phyloP scores from a whole-genome alignment of 306 rosid genomes.

The Myrica gale region DNA sequence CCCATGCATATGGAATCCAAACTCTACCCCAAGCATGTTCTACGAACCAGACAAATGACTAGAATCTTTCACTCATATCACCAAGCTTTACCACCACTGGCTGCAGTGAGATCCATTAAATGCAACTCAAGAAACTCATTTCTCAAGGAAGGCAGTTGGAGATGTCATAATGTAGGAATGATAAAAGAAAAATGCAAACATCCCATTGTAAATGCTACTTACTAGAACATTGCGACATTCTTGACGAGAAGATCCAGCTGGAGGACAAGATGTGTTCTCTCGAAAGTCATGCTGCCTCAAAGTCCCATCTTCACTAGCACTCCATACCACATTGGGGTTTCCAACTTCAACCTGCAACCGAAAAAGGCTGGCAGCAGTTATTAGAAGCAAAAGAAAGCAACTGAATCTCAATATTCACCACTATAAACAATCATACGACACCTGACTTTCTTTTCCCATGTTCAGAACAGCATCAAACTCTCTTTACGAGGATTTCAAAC shows the following conservation, averaged over 20 bases:
- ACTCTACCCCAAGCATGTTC: not conserved
- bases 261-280: conserved; percentile 81
- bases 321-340: conserved; percentile 97
- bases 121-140: conserved; percentile 20
- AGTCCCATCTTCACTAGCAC: conserved; percentile 99
- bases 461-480: conserved; percentile 17
- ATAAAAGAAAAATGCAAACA: conserved; percentile 1
- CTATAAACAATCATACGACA: not conserved
- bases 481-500: conserved; percentile 23
- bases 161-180: conserved; percentile 12
- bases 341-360: conserved; percentile 82
- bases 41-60: not conserved
- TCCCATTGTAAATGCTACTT: conserved; percentile 22
- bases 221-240: conserved; percentile 90
- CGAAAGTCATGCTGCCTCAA: conserved; percentile 96
- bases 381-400: conserved; percentile 20
- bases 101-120: not conserved
- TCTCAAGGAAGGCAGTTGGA: conserved; percentile 17
- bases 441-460: conserved; percentile 7
- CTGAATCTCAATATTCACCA: conserved; percentile 9
- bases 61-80: conserved; percentile 15
- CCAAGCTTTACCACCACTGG: not conserved
- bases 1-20: not conserved
- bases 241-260: conserved; percentile 83
- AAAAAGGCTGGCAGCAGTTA: conserved; percentile 24